phyloP scores from a whole-genome alignment of 805 yeast genomes.

The Zygoascus flipseniorum region DNA sequence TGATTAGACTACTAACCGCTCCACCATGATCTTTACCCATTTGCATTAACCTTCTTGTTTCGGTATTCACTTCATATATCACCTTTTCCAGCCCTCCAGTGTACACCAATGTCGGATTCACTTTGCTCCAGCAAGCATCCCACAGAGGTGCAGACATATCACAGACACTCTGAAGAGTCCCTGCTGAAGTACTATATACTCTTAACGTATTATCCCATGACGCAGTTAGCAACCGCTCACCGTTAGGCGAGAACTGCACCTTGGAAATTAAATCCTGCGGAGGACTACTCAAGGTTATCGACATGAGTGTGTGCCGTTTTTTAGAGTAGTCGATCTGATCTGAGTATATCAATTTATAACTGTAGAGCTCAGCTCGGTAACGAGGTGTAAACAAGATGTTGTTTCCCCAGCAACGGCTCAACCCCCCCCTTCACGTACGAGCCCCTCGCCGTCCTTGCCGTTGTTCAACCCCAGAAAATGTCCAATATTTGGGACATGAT shows the following conservation, averaged over 20 bases:
- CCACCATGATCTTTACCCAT: conserved; percentile 29
- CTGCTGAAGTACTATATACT: conserved; percentile 32
- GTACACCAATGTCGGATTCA: conserved; percentile 26
- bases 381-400: not conserved
- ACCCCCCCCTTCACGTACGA: not conserved
- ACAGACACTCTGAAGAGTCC: not conserved
- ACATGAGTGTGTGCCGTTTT: not conserved
- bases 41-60: conserved; percentile 28
- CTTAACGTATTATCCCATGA: conserved; percentile 51
- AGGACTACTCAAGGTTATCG: conserved; percentile 12
- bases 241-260: conserved; percentile 32
- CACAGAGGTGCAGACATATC: conserved; percentile 23
- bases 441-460: not conserved
- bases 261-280: conserved; percentile 38
- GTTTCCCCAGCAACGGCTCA: not conserved
- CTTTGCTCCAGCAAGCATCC: conserved; percentile 23
- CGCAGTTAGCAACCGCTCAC: conserved; percentile 34
- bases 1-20: conserved; percentile 34
- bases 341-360: not conserved
- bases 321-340: not conserved
- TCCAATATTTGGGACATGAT: conserved; percentile 5
- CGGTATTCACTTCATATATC: conserved; percentile 44
- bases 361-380: too few relatives aligned
- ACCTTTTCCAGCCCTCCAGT: conserved; percentile 49
- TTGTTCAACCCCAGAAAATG: not conserved